Evolutionary conservation across 768 basidiomycete genomes (phyloP).

Genomic region (Boletus eberwhitei): DNA sequence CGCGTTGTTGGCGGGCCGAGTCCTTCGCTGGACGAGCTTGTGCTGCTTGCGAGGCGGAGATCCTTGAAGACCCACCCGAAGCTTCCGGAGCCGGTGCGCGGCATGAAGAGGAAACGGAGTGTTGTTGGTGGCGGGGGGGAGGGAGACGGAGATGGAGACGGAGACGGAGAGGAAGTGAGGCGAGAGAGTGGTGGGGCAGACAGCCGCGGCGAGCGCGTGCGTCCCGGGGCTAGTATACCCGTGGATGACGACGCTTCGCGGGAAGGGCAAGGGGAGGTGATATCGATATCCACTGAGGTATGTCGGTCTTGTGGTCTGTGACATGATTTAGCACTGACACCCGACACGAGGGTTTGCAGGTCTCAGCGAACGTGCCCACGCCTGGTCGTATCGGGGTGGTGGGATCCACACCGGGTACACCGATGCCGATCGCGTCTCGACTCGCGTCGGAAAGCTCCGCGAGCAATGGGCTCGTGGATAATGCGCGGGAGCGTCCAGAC

Average conservation of each 20-base stretch:
- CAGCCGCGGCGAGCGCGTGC: no score
- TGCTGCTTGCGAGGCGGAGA: conserved; percentile 11
- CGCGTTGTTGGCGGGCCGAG: conserved; percentile 16
- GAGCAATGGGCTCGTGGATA: no score
- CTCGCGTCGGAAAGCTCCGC: not conserved
- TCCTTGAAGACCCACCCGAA: conserved; percentile 9
- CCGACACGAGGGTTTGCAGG: conserved; percentile 1
- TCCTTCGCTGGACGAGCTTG: conserved; percentile 19
- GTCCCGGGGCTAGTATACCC: not conserved
- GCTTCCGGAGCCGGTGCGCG: conserved; percentile 3
- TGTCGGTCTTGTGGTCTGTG: not conserved
- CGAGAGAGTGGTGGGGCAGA: not conserved
- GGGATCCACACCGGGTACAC: not conserved
- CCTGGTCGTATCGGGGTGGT: not conserved
- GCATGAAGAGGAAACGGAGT: conserved; percentile 17
- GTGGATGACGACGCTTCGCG: not conserved
- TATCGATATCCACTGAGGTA: not conserved
- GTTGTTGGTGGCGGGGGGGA: not conserved
- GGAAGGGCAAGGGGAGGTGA: not conserved
- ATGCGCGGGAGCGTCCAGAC: not conserved
- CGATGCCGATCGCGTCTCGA: not conserved
- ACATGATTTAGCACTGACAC: not conserved
- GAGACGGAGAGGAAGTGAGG: no score
- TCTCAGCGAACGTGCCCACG: not conserved
- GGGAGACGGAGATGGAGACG: no score